These are phyloP conservation scores for Nymphaea thermarum DNA, from an alignment of 164 flowering plant genomes.

Conservation along the genomic window DNA sequence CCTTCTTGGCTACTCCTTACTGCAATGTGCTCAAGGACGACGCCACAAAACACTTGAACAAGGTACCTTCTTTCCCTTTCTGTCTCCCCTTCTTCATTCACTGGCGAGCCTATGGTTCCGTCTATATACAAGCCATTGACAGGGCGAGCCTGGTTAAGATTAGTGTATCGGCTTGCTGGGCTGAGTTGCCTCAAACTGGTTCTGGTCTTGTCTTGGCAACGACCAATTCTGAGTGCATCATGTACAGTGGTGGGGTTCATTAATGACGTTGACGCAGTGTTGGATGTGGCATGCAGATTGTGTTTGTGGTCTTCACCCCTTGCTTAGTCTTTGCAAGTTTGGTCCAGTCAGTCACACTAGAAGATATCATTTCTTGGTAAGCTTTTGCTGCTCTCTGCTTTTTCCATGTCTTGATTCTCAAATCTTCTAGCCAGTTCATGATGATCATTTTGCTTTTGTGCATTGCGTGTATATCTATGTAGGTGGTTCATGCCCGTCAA, in stretches of 20 bases:
- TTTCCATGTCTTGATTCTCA: background rate
- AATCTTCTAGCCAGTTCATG: background rate
- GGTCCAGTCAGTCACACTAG: slow-evolving; percentile 61
- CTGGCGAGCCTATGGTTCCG: too few species aligned
- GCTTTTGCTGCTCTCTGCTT: background rate
- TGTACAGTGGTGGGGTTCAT: background rate
- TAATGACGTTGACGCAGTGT: background rate
- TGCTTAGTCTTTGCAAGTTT: slow-evolving; percentile 68
- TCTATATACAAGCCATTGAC: too few species aligned
- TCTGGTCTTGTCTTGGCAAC: background rate
- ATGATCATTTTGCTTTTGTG: too few species aligned
- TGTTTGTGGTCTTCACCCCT: slow-evolving; percentile 76
- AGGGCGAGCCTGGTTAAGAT: background rate
- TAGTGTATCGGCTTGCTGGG: background rate
- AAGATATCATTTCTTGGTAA: slow-evolving; percentile 89
- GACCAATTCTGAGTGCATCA: background rate
- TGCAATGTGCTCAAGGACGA: slow-evolving; percentile 46
- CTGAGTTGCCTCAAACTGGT: background rate
- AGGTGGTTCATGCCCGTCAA: slow-evolving; percentile 99
- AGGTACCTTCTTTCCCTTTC: slow-evolving; percentile 23
- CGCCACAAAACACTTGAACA: slow-evolving; percentile 58
- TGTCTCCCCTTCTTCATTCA: background rate
- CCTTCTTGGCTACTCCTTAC: slow-evolving; percentile 53
- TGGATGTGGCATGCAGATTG: slow-evolving; percentile 41
- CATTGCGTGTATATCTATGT: background rate